Evolutionary conservation across 371 early-diverging fungal species (phyloP).

Genomic region (Apophysomyces ossiformis): DNA sequence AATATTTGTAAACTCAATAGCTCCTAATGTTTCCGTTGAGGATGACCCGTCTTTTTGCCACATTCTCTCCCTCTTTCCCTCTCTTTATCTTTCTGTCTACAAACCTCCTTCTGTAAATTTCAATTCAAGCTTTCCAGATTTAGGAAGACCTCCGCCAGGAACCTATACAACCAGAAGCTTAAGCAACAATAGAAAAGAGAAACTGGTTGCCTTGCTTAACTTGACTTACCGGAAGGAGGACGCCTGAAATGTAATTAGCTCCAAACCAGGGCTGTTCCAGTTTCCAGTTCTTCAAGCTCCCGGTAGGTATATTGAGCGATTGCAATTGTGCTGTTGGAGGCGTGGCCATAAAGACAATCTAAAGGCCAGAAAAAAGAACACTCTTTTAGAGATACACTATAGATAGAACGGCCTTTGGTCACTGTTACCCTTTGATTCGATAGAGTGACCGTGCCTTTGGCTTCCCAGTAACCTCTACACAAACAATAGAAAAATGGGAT

Average conservation of each 20-base stretch:
- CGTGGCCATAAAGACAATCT: slow-evolving; percentile 47
- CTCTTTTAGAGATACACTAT: background rate
- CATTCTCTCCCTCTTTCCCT: too few species aligned
- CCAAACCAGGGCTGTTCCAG: slow-evolving; percentile 64
- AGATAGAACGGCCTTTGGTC: background rate
- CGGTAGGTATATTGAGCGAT: slow-evolving; percentile 52
- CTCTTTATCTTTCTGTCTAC: background rate
- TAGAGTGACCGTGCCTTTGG: slow-evolving; percentile 39
- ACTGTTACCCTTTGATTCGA: slow-evolving; percentile 54
- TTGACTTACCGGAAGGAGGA: slow-evolving; percentile 46
- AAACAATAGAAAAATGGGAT: background rate
- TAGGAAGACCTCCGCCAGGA: slow-evolving; percentile 50
- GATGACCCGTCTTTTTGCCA: too few species aligned
- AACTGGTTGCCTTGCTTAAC: background rate
- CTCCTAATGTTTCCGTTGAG: slow-evolving; percentile 26
- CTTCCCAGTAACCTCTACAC: slow-evolving; percentile 34
- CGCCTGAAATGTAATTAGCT: slow-evolving; percentile 54
- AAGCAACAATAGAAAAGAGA: too few species aligned
- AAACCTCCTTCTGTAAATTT: slow-evolving; percentile 59
- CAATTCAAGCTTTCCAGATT: slow-evolving; percentile 37
- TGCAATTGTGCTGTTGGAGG: slow-evolving; percentile 28
- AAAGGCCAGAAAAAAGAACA: background rate
- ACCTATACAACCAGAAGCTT: slow-evolving; percentile 29
- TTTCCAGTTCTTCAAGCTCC: slow-evolving; percentile 45
- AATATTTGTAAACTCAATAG: slow-evolving; percentile 54